Base-by-base conservation (phyloP, 495 filamentous ascomycete species). In the Penicillium cataractarum region DNA sequence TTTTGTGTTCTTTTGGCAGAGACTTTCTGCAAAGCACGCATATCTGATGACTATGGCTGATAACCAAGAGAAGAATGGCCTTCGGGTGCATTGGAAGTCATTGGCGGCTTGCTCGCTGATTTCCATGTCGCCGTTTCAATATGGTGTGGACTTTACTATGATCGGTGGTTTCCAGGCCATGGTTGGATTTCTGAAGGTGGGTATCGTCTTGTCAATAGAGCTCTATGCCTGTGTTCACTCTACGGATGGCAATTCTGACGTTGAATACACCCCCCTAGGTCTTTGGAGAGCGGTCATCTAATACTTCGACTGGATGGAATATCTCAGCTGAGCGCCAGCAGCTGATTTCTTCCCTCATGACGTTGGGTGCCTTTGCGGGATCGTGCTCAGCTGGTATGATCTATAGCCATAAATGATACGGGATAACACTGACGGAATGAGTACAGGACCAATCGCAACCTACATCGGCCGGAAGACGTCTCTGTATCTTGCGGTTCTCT, bases 121-220 rank as follows among this genome's bases (percentile, higher is more conserved):
- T 22, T 61, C 63, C 0, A 69, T 69, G 67, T 65, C 63, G 4
- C 82, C 85, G 0, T 89, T 89, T 64, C 85, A 87, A 66, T 89
- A 87, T 77, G 84, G 85, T 10, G 68, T 87, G 49, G 85, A 89
- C 60, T 88, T 87, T 65, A 84, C 83, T 15, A 74, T 86, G 54
- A 84, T 88, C 51, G 84, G 83, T 10, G 84, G 85, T 58, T 73
- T 88, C 17, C 85, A 87, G 64, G 85, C 84, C 57, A 88, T 87
- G 85, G 58, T 76, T 35, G 84, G 85, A n/a, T 88, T 87, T 67
- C 72, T 87, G 53, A 67, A 82, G 72, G 80, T 82, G 22, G 8
- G 26, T 7, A 33, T n/a, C 19, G 27, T 9, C 13, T 19, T 27
- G 35, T n/a, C 3, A 3, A 39, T 6, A 26, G 9, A 9, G 24